Evolutionary conservation across 192 early-diverging fungal species (phyloP), one percentile per base, ranked within the genome.

Genomic region (Helicostylum pulchrum): DNA sequence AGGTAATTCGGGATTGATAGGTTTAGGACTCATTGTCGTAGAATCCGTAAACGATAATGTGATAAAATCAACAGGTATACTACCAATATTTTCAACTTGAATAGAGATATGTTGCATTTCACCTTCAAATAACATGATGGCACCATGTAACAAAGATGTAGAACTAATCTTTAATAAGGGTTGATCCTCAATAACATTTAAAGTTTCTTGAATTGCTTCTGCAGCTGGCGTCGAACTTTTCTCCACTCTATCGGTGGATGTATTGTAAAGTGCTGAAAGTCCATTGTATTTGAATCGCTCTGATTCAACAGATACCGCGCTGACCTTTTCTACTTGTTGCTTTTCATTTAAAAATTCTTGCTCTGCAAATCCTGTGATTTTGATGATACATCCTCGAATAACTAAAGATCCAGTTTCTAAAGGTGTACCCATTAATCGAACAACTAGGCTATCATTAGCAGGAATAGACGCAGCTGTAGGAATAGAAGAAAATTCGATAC

Each of bases 121-220:
- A 30, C 91, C 91, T 64, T 93, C 91, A 67, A 88, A 93, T 19
- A 93, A 63, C 89, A 92, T 93, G 14, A 89, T 62, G 4, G 91
- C 88, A 20, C 82, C 80, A 55, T 88, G 83, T 64, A 74, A 70
- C 20, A 76, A 73, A 19, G 74, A 88, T 21, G 77, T 86, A 7
- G 67, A 81, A 58, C 75, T 85, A 31, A 91, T 82, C 53, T 92
- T 85, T 26, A 93, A 48, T 42, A 89, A 50, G 1, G 92, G 90
- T 45, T 88, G 90, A 5, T 75, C 71, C 9, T 80, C 77, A 36
- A 93, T 87, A 10, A 93, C 88, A 47, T 34, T 26, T 20, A 68
- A 46, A 6, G 23, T 23, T 44, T 59, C 36, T 23, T 59, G 21
- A 2, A 45, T 17, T 11, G 36, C 12, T 21, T n/a, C 42, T 45